Conservation (phyloP, 106 monocot species). For the Narthecium ossifragum region DNA sequence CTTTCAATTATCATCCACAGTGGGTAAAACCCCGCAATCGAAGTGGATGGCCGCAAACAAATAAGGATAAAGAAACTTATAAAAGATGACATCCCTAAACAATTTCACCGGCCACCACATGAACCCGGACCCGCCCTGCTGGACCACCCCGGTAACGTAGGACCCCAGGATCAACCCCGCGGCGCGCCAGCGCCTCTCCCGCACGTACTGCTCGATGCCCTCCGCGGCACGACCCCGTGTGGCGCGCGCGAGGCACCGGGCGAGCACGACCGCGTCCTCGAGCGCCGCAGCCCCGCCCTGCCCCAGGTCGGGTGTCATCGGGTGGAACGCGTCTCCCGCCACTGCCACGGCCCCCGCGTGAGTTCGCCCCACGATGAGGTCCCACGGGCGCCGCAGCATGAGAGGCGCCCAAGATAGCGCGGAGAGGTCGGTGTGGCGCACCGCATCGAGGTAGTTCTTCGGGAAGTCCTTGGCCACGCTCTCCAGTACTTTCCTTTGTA, state of each 20-base stretch:
- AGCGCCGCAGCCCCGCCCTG: slow-evolving; percentile 28
- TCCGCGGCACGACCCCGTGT: not conserved
- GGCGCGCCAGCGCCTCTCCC: slow-evolving; percentile 28
- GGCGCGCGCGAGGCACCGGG: slow-evolving; percentile 7
- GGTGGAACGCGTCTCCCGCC: slow-evolving; percentile 34
- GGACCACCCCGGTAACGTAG: slow-evolving; percentile 26
- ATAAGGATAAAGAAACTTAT: slow-evolving; percentile 19
- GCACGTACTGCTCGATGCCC: slow-evolving; percentile 14
- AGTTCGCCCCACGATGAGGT: slow-evolving; percentile 10
- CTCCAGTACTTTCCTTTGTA: slow-evolving; percentile 9
- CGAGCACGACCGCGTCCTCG: slow-evolving; percentile 36
- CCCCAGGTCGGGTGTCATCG: slow-evolving; percentile 25
- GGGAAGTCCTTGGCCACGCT: slow-evolving; percentile 21
- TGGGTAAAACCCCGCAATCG: slow-evolving; percentile 31
- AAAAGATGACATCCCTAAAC: slow-evolving; percentile 35
- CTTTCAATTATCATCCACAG: too few species aligned
- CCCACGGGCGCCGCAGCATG: slow-evolving; percentile 25
- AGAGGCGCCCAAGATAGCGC: slow-evolving; percentile 20
- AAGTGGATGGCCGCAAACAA: slow-evolving; percentile 5
- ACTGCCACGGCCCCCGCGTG: slow-evolving; percentile 15
- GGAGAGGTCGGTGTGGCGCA: slow-evolving; percentile 6
- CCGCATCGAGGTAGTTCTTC: not conserved
- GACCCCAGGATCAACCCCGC: slow-evolving; percentile 27
- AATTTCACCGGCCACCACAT: slow-evolving; percentile 11
- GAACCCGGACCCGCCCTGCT: slow-evolving; percentile 31